Base-by-base conservation (phyloP, 2,329 filamentous ascomycete genomes). In the Fusarium musae region DNA sequence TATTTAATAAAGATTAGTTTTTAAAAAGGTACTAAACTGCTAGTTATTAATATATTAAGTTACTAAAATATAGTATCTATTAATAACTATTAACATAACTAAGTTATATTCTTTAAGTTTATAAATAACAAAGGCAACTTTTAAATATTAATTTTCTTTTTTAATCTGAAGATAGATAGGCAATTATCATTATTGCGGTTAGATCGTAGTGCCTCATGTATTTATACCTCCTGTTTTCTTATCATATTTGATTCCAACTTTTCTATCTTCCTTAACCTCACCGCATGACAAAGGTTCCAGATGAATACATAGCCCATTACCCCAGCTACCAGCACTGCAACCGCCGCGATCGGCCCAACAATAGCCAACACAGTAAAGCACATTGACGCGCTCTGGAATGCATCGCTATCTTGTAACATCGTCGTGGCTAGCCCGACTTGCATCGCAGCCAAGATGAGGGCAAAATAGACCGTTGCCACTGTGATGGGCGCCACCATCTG, bases 161-260 rank as follows among this genome's bases (percentile, higher is more conserved):
- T 5, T 26, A 26, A 26, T 26, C 26, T 26, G 26, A 26, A 4
- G 26, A 26, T 26, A 26, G 26, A 26, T 26, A 26, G 26, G 26
- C 26, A 26, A 26, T 26, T 26, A 26, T 26, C 26, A 26, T 26
- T 26, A 26, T 26, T 26, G 26, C 26, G 26, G 26, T 26, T 4
- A 26, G 26, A 26, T 26, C 26, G 26, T 26, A 26, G 26, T 26
- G 5, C 26, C 26, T 26, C 5, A 4, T 6, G 4, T 10, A 15
- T 15, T 15, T 21, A 47, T 1, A 30, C 44, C 1, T 47, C 19
- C 9, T n/a, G 4, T 0, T 49, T n/a, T 0, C 15, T 5, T 1
- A 23, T 0, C 0, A 32, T 49, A 15, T n/a, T 49, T 2, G 2
- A 12, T n/a, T 49, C 2, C 3, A 17, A 0, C 7, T 32, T 49